A percentile compares a stretch with the other conserved stretches of the same genome.
Conservation (phyloP, 768 basidiomycete genomes). For the Coprinellus aureogranulatus region DNA sequence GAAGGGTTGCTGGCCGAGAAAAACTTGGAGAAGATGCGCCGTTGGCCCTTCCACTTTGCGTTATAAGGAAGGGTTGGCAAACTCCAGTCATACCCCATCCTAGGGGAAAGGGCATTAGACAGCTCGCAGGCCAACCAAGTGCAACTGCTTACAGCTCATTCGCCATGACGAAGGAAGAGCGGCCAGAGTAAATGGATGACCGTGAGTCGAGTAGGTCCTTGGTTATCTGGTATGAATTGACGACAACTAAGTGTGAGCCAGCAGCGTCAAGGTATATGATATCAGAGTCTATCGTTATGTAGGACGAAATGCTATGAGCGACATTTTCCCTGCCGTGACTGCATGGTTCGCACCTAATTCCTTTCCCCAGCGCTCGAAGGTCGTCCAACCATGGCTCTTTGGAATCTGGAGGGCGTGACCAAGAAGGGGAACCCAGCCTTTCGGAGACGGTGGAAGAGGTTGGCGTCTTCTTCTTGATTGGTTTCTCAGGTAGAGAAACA, state of each 20-base stretch:
- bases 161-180: background rate
- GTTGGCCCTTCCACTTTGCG: slow-evolving; percentile 5
- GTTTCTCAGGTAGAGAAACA: background rate
- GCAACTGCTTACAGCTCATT: slow-evolving; percentile 6
- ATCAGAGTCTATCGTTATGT: slow-evolving; percentile 24
- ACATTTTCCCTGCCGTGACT: background rate
- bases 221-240: slow-evolving; percentile 42
- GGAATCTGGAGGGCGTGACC: slow-evolving; percentile 4
- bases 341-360: background rate
- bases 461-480: background rate
- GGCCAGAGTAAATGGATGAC: slow-evolving; percentile 54
- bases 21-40: slow-evolving; percentile 2
- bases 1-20: slow-evolving; percentile 4
- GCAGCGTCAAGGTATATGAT: slow-evolving; percentile 53
- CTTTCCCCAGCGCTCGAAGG: slow-evolving; percentile 1
- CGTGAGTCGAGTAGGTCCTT: slow-evolving; percentile 57
- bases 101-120: background rate
- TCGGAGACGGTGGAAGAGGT: slow-evolving; percentile 3
- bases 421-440: background rate
- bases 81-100: slow-evolving; percentile 5
- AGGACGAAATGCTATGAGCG: background rate
- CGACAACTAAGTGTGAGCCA: slow-evolving; percentile 38
- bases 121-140: too few relatives aligned
- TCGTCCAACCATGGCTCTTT: background rate
- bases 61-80: slow-evolving; percentile 3